phyloP scores from a whole-genome alignment of 768 basidiomycete genomes.

The Collybiopsis luxurians region DNA sequence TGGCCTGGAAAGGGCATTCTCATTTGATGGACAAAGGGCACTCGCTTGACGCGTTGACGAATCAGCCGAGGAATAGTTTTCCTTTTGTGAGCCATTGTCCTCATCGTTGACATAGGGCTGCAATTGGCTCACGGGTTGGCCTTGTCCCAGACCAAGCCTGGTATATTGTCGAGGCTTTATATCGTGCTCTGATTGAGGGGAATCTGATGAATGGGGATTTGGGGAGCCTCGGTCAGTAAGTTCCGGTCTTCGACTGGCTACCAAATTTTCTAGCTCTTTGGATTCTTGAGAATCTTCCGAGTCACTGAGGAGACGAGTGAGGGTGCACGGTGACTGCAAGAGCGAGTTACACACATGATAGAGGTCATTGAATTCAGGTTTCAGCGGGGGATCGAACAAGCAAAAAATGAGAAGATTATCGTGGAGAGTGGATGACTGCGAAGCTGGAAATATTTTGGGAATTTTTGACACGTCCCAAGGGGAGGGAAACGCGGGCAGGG shows the following conservation, averaged over 20 bases:
- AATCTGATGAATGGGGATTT: not conserved
- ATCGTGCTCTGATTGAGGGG: conserved; percentile 26
- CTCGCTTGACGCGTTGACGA: not conserved
- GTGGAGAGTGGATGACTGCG: not conserved
- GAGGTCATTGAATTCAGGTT: not conserved
- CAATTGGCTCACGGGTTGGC: conserved; percentile 43
- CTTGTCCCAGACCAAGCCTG: conserved; percentile 48
- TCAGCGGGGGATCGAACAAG: not conserved
- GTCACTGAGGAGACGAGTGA: conserved; percentile 30
- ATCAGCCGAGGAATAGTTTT: conserved; percentile 32
- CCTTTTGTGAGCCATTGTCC: conserved; percentile 49
- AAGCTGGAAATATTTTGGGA: not conserved
- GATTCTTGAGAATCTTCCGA: conserved; percentile 51
- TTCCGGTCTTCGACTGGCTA: conserved; percentile 22
- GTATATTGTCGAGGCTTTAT: conserved; percentile 45
- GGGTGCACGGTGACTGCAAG: not conserved
- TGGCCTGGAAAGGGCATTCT: not conserved
- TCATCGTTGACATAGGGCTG: conserved; percentile 32
- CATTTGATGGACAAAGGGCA: not conserved
- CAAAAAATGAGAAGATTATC: not conserved
- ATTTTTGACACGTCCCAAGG: not conserved
- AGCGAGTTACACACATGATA: not conserved
- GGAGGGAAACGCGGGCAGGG: not conserved
- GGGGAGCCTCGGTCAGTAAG: not conserved
- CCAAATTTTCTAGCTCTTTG: conserved; percentile 46